Conservation (phyloP, 2,329 filamentous ascomycete species). For the Ampelomyces quisqualis region DNA sequence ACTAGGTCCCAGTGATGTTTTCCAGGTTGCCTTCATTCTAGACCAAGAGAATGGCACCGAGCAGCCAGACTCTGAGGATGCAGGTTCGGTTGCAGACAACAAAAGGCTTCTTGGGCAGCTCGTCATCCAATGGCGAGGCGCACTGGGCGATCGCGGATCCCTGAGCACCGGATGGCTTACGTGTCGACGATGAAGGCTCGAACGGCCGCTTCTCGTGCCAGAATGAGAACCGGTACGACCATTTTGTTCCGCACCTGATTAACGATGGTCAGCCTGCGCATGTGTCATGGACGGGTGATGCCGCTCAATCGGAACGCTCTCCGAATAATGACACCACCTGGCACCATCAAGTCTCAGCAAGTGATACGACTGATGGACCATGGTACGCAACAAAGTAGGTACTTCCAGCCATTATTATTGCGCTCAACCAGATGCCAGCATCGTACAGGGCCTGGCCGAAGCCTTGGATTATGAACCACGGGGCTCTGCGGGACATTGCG, state of each 20-base stretch:
- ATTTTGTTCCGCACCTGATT: neutral
- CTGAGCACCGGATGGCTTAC: conserved; percentile 80
- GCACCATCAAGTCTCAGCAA: too few relatives aligned
- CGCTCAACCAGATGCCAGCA: neutral
- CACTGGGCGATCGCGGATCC: conserved; percentile 86
- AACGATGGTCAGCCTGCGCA: neutral
- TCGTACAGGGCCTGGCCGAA: neutral
- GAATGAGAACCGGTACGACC: neutral
- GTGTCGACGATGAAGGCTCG: conserved; percentile 32
- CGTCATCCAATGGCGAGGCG: conserved; percentile 82
- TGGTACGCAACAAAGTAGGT: too few relatives aligned
- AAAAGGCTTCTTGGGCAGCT: conserved; percentile 74
- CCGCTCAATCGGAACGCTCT: conserved; percentile 1
- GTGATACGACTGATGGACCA: too few relatives aligned
- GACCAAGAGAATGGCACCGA: conserved; percentile 55
- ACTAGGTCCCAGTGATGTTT: conserved; percentile 62
- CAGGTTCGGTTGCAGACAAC: conserved; percentile 34
- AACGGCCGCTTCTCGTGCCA: neutral
- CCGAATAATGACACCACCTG: too few relatives aligned
- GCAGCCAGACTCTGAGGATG: conserved; percentile 47
- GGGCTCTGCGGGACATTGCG: conserved; percentile 10
- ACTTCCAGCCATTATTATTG: too few relatives aligned
- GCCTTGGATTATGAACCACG: neutral
- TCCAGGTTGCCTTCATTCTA: conserved; percentile 65
- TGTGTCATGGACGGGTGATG: neutral